Conservation (phyloP, 495 filamentous ascomycete species). For the Aspergillus asperescens region DNA sequence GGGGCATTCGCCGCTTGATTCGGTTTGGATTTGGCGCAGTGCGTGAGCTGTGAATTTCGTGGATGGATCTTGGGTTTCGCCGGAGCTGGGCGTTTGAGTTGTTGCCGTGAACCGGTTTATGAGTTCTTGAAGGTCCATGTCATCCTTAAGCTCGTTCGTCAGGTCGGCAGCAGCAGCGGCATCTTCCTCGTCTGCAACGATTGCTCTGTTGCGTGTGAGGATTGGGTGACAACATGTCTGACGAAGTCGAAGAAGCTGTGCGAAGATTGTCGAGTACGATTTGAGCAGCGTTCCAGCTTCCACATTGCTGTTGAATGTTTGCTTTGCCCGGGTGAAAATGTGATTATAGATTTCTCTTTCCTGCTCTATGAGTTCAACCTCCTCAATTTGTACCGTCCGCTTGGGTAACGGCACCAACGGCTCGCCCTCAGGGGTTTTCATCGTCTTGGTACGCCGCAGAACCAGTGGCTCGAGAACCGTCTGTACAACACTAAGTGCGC, state of each 20-base stretch:
- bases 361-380: constrained; percentile 73
- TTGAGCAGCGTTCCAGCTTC: constrained; percentile 91
- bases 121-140: constrained; percentile 88
- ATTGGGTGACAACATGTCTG: constrained; percentile 93
- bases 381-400: constrained; percentile 72
- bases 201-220: constrained; percentile 75
- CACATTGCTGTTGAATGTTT: constrained; percentile 76
- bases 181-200: constrained; percentile 84
- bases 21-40: constrained; percentile 82
- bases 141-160: constrained; percentile 76
- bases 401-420: constrained; percentile 82
- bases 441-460: constrained; percentile 91
- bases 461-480: constrained; percentile 94
- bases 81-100: constrained; percentile 52
- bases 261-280: constrained; percentile 92
- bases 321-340: constrained; percentile 76
- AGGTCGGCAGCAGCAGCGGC: constrained; percentile 75
- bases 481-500: constrained; percentile 93
- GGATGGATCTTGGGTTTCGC: constrained; percentile 26
- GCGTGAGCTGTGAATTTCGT: constrained; percentile 77
- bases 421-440: constrained; percentile 89
- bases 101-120: constrained; percentile 75
- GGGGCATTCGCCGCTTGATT: constrained; percentile 83
- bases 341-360: constrained; percentile 90
- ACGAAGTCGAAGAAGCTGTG: constrained; percentile 88